Evolutionary conservation across 192 early-diverging fungal species (phyloP).

Genomic region (Backusella psychrophila): DNA sequence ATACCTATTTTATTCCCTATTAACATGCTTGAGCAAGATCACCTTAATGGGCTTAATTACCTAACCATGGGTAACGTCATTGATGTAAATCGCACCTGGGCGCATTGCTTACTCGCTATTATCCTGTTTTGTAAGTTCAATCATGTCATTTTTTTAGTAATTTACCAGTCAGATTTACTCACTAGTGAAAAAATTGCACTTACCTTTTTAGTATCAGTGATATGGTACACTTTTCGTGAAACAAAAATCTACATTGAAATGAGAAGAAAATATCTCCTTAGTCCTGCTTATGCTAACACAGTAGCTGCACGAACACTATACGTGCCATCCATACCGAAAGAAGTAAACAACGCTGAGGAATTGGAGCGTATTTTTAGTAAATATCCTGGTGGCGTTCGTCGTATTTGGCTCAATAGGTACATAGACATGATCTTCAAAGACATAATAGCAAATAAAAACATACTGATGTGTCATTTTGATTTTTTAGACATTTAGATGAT

Average conservation of each 20-base stretch:
- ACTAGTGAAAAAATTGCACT: neutral
- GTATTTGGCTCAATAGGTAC: slow-evolving; percentile 62
- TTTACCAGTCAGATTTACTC: neutral
- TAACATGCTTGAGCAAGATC: slow-evolving; percentile 54
- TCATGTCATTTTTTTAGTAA: neutral
- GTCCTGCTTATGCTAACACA: slow-evolving; percentile 42
- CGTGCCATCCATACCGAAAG: slow-evolving; percentile 65
- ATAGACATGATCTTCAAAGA: neutral
- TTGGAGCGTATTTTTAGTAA: slow-evolving; percentile 53
- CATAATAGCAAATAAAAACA: neutral
- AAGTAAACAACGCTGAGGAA: slow-evolving; percentile 46
- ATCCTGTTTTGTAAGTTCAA: slow-evolving; percentile 49
- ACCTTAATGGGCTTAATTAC: slow-evolving; percentile 48
- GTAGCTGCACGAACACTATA: slow-evolving; percentile 64
- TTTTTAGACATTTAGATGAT: slow-evolving; percentile 43
- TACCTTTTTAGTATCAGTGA: slow-evolving; percentile 29
- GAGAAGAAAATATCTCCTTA: slow-evolving; percentile 61
- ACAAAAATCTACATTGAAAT: slow-evolving; percentile 58
- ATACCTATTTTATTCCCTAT: slow-evolving; percentile 67
- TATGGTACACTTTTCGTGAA: slow-evolving; percentile 58
- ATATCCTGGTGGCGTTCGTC: slow-evolving; percentile 69
- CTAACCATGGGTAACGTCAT: slow-evolving; percentile 76
- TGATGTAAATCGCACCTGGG: slow-evolving; percentile 58
- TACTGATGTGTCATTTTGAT: neutral
- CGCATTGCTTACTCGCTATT: slow-evolving; percentile 58